These are phyloP conservation scores for Suillus sp. DNA, from an alignment of 768 basidiomycete genomes.

Conservation along the genomic window DNA sequence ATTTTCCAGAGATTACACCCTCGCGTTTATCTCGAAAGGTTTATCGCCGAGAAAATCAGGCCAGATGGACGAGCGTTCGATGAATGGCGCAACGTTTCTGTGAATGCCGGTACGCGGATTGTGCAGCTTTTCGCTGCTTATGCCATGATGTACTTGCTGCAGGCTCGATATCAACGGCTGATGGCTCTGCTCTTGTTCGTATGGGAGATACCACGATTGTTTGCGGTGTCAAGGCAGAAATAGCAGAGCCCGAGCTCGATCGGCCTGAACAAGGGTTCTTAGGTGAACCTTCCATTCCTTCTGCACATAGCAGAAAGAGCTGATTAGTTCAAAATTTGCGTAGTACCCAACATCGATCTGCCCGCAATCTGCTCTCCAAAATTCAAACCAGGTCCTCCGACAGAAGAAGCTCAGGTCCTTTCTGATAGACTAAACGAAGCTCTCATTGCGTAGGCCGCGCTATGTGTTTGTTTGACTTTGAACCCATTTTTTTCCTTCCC, in stretches of 20 bases:
- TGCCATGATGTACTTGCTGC: not conserved
- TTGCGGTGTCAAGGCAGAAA: conserved; percentile 95
- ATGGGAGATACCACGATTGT: conserved; percentile 94
- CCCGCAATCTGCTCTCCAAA: conserved; percentile 90
- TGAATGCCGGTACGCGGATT: conserved; percentile 72
- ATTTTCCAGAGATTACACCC: conserved; percentile 92
- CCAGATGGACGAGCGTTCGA: conserved; percentile 79
- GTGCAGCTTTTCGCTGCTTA: conserved; percentile 5
- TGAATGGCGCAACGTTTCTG: conserved; percentile 72
- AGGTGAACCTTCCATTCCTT: conserved; percentile 49
- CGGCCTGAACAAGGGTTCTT: conserved; percentile 76
- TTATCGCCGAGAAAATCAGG: conserved; percentile 73
- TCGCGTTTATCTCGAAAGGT: conserved; percentile 82
- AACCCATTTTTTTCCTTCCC: conserved; percentile 5
- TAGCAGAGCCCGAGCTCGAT: conserved; percentile 87
- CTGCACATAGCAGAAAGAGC: not conserved
- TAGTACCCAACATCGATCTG: conserved; percentile 94
- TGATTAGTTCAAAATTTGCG: not conserved
- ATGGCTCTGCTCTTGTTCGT: conserved; percentile 89
- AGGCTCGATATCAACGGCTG: conserved; percentile 94
- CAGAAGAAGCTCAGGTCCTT: conserved; percentile 91
- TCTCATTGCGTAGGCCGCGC: conserved; percentile 61
- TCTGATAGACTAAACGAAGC: conserved; percentile 81
- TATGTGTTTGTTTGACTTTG: not conserved
- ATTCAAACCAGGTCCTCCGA: conserved; percentile 95